A percentile compares a stretch with the other conserved stretches of the same genome.
phyloP scores from a whole-genome alignment of 805 yeast species.

The Nakazawaea molendinolei region DNA sequence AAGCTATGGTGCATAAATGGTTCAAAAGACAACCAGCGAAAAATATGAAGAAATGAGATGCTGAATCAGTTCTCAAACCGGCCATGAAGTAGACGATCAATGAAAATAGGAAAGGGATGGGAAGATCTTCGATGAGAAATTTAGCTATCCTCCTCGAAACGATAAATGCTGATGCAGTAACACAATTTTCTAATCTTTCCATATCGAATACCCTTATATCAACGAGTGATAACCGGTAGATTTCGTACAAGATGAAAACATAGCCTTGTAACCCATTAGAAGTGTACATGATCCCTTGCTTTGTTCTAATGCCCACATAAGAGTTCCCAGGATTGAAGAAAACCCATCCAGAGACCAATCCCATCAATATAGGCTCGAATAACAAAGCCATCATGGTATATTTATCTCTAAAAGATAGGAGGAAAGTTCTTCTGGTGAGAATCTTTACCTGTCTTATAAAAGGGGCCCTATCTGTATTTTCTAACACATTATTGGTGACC shows the following conservation, averaged over 20 bases:
- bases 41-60: conserved; percentile 52
- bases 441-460: conserved; percentile 36
- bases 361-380: conserved; percentile 40
- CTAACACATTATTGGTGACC: conserved; percentile 12
- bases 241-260: conserved; percentile 49
- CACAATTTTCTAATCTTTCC: conserved; percentile 66
- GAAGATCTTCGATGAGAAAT: conserved; percentile 60
- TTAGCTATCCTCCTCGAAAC: conserved; percentile 61
- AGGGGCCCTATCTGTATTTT: conserved; percentile 30
- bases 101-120: conserved; percentile 53
- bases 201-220: conserved; percentile 55
- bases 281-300: conserved; percentile 44
- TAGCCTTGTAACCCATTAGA: conserved; percentile 50
- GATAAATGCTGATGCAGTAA: conserved; percentile 61
- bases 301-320: conserved; percentile 60
- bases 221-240: conserved; percentile 45
- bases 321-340: conserved; percentile 57
- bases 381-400: conserved; percentile 37
- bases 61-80: conserved; percentile 48
- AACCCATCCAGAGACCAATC: conserved; percentile 70
- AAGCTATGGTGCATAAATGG: conserved; percentile 48
- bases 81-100: conserved; percentile 68
- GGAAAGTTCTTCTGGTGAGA: conserved; percentile 37
- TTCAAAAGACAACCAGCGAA: conserved; percentile 53
- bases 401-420: conserved; percentile 44